phyloP scores from a whole-genome alignment of 2,329 filamentous ascomycete genomes.

The Colletotrichum musicola region DNA sequence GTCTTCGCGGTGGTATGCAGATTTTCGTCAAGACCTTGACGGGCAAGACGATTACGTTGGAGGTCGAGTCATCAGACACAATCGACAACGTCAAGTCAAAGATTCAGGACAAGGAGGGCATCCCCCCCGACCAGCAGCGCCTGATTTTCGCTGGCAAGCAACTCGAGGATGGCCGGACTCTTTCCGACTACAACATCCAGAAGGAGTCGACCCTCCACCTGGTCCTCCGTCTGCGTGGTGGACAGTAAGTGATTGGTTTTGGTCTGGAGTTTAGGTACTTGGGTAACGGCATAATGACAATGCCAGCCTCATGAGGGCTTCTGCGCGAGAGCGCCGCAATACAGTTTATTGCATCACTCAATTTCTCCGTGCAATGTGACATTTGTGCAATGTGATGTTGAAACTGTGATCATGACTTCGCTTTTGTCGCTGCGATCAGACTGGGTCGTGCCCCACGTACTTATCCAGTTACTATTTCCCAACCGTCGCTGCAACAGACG shows the following conservation, averaged over 20 bases:
- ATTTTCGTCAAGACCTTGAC: conserved; percentile 90
- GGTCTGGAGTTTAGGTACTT: neutral
- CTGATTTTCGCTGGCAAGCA: conserved; percentile 96
- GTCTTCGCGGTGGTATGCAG: conserved; percentile 91
- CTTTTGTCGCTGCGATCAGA: too few species aligned
- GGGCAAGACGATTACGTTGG: conserved; percentile 94
- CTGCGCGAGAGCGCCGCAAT: conserved; percentile 36
- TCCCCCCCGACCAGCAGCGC: conserved; percentile 94
- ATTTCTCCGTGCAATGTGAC: too few species aligned
- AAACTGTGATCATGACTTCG: too few species aligned
- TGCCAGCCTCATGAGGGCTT: neutral
- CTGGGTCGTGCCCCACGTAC: too few species aligned
- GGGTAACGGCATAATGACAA: conserved; percentile 37
- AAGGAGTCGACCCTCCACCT: conserved; percentile 88
- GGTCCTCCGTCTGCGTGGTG: conserved; percentile 84
- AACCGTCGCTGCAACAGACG: too few species aligned
- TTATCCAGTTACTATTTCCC: too few species aligned
- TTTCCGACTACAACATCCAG: conserved; percentile 97
- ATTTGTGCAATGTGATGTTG: too few species aligned
- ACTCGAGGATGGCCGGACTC: conserved; percentile 89
- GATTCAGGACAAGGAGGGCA: conserved; percentile 94
- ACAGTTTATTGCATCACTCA: conserved; percentile 8
- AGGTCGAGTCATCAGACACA: conserved; percentile 89
- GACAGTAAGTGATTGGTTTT: conserved; percentile 47
- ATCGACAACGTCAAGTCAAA: conserved; percentile 96